Evolutionary conservation across 768 basidiomycete species (phyloP).

Genomic region (Lentinus brumalis): DNA sequence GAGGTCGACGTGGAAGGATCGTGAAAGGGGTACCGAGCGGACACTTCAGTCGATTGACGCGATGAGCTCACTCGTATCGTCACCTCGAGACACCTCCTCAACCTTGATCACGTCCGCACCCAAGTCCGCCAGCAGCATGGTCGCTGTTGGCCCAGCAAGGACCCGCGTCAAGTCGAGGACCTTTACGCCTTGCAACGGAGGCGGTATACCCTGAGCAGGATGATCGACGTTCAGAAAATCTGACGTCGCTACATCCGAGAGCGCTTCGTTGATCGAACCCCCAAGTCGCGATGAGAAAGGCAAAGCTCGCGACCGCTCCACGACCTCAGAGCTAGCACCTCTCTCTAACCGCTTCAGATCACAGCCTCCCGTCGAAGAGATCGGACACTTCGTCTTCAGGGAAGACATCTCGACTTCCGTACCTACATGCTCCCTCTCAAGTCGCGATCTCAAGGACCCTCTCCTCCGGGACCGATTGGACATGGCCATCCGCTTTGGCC

Average conservation of each 20-base stretch:
- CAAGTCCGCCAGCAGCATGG: conserved; percentile 91
- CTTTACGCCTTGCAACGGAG: conserved; percentile 77
- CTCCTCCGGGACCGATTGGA: neutral
- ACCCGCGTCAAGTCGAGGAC: conserved; percentile 91
- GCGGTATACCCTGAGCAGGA: conserved; percentile 56
- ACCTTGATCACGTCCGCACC: conserved; percentile 93
- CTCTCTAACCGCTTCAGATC: neutral
- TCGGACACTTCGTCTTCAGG: neutral
- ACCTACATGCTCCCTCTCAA: neutral
- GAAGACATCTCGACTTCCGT: neutral
- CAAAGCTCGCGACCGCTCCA: neutral
- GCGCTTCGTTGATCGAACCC: neutral
- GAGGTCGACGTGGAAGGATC: no score
- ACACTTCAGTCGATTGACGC: conserved; percentile 10
- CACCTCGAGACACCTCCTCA: conserved; percentile 77
- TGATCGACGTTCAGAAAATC: conserved; percentile 14
- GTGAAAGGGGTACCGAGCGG: conserved; percentile 17
- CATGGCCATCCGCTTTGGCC: neutral
- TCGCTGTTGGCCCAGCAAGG: conserved; percentile 89
- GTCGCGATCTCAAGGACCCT: neutral
- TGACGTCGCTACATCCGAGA: neutral
- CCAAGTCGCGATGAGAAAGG: neutral
- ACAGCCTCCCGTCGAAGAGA: neutral
- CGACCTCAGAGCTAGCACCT: neutral
- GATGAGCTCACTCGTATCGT: conserved; percentile 75